A percentile compares a stretch with the other conserved stretches of the same genome.
Evolutionary conservation across 306 rosid genomes (phyloP).

Genomic region (Gastrolobium bilobum): DNA sequence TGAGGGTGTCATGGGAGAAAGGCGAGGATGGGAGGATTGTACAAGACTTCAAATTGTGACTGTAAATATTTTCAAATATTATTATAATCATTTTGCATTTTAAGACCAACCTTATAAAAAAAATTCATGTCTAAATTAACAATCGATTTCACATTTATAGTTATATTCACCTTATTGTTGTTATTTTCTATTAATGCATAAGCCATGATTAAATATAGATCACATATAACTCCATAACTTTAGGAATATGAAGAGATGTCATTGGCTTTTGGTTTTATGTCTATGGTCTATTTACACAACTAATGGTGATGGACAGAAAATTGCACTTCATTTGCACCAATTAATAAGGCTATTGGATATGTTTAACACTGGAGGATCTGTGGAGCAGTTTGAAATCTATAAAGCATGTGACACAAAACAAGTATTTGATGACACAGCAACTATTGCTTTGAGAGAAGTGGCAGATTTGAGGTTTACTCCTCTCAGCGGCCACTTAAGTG

Average conservation of each 20-base stretch:
- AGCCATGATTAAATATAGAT: no score
- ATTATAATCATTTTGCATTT: conserved; percentile 32
- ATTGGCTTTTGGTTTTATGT: not conserved
- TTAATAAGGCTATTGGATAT: conserved; percentile 28
- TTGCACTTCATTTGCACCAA: conserved; percentile 26
- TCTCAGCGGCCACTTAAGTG: conserved; percentile 48
- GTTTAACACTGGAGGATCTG: conserved; percentile 39
- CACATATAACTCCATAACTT: no score
- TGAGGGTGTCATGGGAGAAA: conserved; percentile 36
- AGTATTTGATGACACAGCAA: conserved; percentile 5
- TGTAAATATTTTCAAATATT: conserved; percentile 60
- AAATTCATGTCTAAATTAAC: no score
- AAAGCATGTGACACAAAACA: not conserved
- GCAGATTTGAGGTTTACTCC: conserved; percentile 24
- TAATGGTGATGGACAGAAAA: conserved; percentile 11
- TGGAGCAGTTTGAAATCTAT: conserved; percentile 31
- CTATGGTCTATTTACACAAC: not conserved
- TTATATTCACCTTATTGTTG: no score
- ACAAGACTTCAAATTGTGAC: conserved; percentile 42
- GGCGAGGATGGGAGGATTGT: conserved; percentile 36
- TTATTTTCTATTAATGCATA: no score
- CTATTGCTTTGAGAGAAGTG: conserved; percentile 6
- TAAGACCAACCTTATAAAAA: not conserved
- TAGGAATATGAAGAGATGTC: not conserved
- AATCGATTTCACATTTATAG: no score